Evolutionary conservation across 768 basidiomycete species (phyloP).

Genomic region (Hirschioporus abietinus): DNA sequence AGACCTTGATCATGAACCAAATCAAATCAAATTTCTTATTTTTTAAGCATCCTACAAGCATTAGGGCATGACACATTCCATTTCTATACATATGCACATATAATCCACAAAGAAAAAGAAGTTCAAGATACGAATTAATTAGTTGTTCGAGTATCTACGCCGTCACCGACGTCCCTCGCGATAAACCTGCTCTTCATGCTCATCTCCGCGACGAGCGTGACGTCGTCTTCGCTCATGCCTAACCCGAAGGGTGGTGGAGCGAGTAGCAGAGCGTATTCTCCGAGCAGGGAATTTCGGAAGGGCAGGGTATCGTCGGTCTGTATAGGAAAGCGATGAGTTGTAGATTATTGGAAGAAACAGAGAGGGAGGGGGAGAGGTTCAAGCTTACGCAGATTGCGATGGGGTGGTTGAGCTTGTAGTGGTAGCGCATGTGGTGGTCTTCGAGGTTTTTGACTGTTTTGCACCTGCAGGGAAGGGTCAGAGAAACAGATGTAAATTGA

Average conservation of each 20-base stretch:
- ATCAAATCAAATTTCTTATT: no score
- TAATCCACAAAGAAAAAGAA: no score
- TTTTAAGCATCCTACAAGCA: no score
- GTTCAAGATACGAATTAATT: no score
- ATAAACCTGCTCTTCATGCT: slow-evolving; percentile 43
- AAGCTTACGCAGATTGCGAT: slow-evolving; percentile 67
- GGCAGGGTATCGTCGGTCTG: slow-evolving; percentile 82
- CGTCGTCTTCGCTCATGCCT: slow-evolving; percentile 55
- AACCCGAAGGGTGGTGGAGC: slow-evolving; percentile 69
- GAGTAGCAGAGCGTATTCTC: slow-evolving; percentile 75
- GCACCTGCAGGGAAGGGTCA: slow-evolving; percentile 30
- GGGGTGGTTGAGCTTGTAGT: slow-evolving; percentile 59
- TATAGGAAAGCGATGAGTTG: slow-evolving; percentile 3
- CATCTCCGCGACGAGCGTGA: slow-evolving; percentile 52
- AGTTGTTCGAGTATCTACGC: no score
- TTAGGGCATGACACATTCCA: no score
- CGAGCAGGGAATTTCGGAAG: slow-evolving; percentile 68
- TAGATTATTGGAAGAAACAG: no score
- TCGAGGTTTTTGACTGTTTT: slow-evolving; percentile 64
- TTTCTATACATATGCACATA: no score
- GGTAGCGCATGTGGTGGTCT: slow-evolving; percentile 67
- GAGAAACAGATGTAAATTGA: not conserved
- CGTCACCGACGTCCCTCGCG: no score
- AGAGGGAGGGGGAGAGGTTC: not conserved
- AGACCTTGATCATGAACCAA: not conserved